A percentile compares a stretch with the other conserved stretches of the same genome.
phyloP scores from a whole-genome alignment of 768 basidiomycete genomes.

The Rhizopogon vulgaris region DNA sequence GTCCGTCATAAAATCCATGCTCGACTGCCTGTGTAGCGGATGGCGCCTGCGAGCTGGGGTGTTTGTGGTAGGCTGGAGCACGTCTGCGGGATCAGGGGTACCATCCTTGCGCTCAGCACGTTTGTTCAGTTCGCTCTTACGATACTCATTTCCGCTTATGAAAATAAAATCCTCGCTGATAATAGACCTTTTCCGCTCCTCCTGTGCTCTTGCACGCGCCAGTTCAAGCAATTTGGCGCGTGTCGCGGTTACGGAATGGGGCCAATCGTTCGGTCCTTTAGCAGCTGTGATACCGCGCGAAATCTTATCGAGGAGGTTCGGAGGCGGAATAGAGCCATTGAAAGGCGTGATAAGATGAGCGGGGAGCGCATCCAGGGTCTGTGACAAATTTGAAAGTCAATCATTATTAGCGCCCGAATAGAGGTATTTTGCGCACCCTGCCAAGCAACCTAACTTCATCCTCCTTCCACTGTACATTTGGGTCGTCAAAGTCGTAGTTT shows the following conservation, averaged over 20 bases:
- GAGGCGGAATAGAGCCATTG: slow-evolving; percentile 76
- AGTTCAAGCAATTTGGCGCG: slow-evolving; percentile 79
- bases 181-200: slow-evolving; percentile 35
- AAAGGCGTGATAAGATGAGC: slow-evolving; percentile 83
- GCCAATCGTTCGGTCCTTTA: slow-evolving; percentile 76
- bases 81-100: slow-evolving; percentile 29
- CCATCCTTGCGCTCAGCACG: slow-evolving; percentile 6
- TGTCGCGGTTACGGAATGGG: slow-evolving; percentile 75
- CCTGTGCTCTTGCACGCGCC: slow-evolving; percentile 59
- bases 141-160: slow-evolving; percentile 5
- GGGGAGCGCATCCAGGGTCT: slow-evolving; percentile 83
- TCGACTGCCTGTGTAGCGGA: slow-evolving; percentile 73
- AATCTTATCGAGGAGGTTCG: slow-evolving; percentile 83
- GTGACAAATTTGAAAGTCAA: not conserved
- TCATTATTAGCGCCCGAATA: not conserved
- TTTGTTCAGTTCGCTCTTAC: not conserved
- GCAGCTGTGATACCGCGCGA: slow-evolving; percentile 70
- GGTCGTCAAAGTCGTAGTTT: slow-evolving; percentile 55
- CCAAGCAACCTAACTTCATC: slow-evolving; percentile 65
- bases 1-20: slow-evolving; percentile 77
- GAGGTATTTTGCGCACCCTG: slow-evolving; percentile 40
- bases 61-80: slow-evolving; percentile 43
- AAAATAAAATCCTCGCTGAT: slow-evolving; percentile 40
- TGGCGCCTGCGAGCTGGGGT: slow-evolving; percentile 40
- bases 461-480: slow-evolving; percentile 66